A percentile compares a stretch with the other conserved stretches of the same genome.
Evolutionary conservation across 495 filamentous ascomycete genomes (phyloP).

Genomic region (Glarea lozoyensis): DNA sequence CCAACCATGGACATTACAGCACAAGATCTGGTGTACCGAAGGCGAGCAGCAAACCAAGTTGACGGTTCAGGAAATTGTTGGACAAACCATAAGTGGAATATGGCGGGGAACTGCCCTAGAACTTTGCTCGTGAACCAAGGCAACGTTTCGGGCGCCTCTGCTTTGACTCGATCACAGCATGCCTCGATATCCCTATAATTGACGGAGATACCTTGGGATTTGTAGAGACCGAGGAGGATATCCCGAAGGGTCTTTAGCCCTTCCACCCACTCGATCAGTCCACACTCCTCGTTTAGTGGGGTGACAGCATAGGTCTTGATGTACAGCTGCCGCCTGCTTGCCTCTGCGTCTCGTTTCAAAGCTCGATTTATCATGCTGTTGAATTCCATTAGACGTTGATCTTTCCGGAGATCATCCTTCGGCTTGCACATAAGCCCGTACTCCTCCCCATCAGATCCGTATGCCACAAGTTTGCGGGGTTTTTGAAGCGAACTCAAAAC

Average conservation of each 20-base stretch:
- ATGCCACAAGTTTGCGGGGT: slow-evolving; percentile 80
- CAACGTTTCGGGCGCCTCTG: slow-evolving; percentile 39
- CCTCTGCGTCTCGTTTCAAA: slow-evolving; percentile 81
- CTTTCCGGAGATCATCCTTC: slow-evolving; percentile 94
- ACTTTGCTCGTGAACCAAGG: slow-evolving; percentile 63
- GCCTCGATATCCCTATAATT: slow-evolving; percentile 38
- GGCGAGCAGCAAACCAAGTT: slow-evolving; percentile 83
- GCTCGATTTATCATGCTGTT: slow-evolving; percentile 95
- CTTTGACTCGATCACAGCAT: slow-evolving; percentile 42
- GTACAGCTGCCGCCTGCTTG: slow-evolving; percentile 69
- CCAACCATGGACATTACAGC: slow-evolving; percentile 98
- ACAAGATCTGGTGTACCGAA: slow-evolving; percentile 84
- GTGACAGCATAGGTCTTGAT: slow-evolving; percentile 97
- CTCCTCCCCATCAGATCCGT: slow-evolving; percentile 76
- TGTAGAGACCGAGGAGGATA: slow-evolving; percentile 72
- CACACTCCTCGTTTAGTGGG: slow-evolving; percentile 94
- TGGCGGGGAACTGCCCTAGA: slow-evolving; percentile 58
- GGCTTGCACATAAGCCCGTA: slow-evolving; percentile 94
- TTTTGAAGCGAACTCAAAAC: slow-evolving; percentile 89
- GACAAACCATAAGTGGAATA: slow-evolving; percentile 91
- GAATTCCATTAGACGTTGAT: slow-evolving; percentile 98
- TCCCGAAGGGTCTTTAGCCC: slow-evolving; percentile 89
- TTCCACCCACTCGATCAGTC: slow-evolving; percentile 98
- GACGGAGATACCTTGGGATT: slow-evolving; percentile 51
- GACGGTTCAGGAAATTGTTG: slow-evolving; percentile 89